Percentiles rank a stretch among this genome's conserved stretches.
Evolutionary conservation across 1,284 basidiomycete genomes (phyloP).

Genomic region (Neotropicomus parvogracilis): DNA sequence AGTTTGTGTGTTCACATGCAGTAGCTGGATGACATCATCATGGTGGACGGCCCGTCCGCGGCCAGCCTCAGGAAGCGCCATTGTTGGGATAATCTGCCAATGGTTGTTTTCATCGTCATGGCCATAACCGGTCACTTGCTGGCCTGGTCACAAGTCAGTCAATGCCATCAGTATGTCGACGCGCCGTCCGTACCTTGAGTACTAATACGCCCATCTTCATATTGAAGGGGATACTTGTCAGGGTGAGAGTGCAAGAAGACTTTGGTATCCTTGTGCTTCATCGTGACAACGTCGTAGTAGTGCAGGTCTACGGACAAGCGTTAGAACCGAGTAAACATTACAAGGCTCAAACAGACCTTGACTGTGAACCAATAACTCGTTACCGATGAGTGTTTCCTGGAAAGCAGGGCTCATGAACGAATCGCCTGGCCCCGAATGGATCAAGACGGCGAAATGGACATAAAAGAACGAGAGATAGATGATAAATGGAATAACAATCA

Average conservation of each 20-base stretch:
- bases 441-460: constrained; percentile 90
- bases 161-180: background rate
- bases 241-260: constrained; percentile 91
- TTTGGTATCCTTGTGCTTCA: constrained; percentile 91
- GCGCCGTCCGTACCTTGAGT: constrained; percentile 64
- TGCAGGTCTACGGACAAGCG: constrained; percentile 67
- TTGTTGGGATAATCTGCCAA: constrained; percentile 95
- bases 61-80: constrained; percentile 84
- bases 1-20: constrained; percentile 84
- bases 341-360: constrained; percentile 57
- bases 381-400: constrained; percentile 93
- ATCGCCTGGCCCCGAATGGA: constrained; percentile 90
- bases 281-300: constrained; percentile 86
- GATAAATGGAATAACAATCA: constrained; percentile 85
- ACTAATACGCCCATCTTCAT: constrained; percentile 95
- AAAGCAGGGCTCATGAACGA: constrained; percentile 97
- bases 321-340: constrained; percentile 7
- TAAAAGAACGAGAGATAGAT: constrained; percentile 97
- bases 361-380: constrained; percentile 86
- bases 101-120: constrained; percentile 92
- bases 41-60: constrained; percentile 87
- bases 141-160: constrained; percentile 49
- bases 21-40: constrained; percentile 84
- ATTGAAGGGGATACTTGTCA: constrained; percentile 88
- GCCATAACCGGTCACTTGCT: constrained; percentile 98